Percentiles rank a stretch among this genome's conserved stretches.
These are phyloP conservation scores for Coprinopsis marcescibilis DNA, from an alignment of 768 basidiomycete species.

Conservation along the genomic window DNA sequence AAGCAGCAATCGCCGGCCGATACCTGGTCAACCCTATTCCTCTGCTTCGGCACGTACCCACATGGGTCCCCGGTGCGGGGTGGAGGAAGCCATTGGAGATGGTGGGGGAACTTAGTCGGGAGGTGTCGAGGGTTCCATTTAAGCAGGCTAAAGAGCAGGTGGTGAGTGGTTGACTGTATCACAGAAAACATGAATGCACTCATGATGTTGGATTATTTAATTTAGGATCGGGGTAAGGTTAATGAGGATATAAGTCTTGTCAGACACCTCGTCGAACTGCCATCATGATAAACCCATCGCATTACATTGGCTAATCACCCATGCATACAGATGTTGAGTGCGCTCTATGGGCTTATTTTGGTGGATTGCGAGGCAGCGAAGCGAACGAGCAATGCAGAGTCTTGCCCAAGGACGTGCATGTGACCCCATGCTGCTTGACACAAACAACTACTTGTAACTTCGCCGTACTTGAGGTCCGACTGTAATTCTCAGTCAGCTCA, in stretches of 20 bases:
- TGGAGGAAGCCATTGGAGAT: neutral
- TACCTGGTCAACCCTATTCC: constrained; percentile 2
- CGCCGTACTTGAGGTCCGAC: too few relatives aligned
- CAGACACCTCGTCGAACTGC: too few relatives aligned
- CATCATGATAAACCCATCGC: neutral
- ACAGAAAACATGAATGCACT: too few relatives aligned
- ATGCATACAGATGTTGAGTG: neutral
- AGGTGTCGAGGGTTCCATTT: neutral
- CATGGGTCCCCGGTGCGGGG: constrained; percentile 8
- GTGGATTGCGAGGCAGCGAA: too few relatives aligned
- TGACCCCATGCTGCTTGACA: too few relatives aligned
- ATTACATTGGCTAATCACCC: neutral
- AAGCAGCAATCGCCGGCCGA: neutral
- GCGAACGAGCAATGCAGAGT: too few relatives aligned
- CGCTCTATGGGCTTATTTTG: constrained; percentile 9
- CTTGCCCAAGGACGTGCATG: too few relatives aligned
- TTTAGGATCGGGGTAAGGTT: too few relatives aligned
- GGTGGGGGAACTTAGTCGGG: neutral
- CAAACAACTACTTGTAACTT: too few relatives aligned
- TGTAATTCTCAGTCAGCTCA: too few relatives aligned
- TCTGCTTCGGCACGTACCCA: neutral
- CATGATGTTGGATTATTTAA: too few relatives aligned
- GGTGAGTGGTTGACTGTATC: neutral
- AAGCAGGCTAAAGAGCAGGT: neutral
- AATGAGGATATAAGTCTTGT: too few relatives aligned